These are phyloP conservation scores for Nakazawaea anatomiae DNA, from an alignment of 805 yeast genomes.

Conservation along the genomic window DNA sequence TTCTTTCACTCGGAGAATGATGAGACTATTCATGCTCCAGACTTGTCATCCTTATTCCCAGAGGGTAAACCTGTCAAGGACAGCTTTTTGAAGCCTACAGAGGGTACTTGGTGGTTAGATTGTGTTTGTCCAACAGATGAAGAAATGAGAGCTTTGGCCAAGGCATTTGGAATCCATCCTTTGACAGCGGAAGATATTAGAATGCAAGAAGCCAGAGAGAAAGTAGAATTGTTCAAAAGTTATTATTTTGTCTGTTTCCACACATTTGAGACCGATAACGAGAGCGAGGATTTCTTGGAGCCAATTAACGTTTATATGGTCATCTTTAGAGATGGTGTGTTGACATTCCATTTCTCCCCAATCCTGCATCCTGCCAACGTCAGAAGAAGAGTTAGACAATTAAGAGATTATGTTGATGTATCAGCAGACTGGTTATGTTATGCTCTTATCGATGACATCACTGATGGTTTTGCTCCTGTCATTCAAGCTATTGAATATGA, in stretches of 20 bases:
- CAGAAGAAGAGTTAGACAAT: slow-evolving; percentile 74
- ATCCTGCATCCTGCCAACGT: slow-evolving; percentile 68
- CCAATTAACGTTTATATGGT: slow-evolving; percentile 74
- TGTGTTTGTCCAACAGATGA: slow-evolving; percentile 91
- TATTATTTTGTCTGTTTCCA: slow-evolving; percentile 97
- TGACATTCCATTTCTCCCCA: slow-evolving; percentile 68
- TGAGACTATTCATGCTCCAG: slow-evolving; percentile 87
- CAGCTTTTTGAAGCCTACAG: slow-evolving; percentile 57
- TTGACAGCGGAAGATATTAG: slow-evolving; percentile 96
- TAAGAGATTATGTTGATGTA: slow-evolving; percentile 72
- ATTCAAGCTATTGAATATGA: slow-evolving; percentile 73
- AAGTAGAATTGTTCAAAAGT: slow-evolving; percentile 84
- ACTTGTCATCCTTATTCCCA: slow-evolving; percentile 68
- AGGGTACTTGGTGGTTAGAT: slow-evolving; percentile 94
- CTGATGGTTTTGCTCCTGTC: slow-evolving; percentile 81
- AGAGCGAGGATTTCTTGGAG: slow-evolving; percentile 76
- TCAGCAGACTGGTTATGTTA: slow-evolving; percentile 80
- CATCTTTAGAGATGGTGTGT: slow-evolving; percentile 61
- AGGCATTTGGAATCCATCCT: slow-evolving; percentile 96
- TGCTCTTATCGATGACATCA: slow-evolving; percentile 77
- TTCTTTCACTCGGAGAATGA: slow-evolving; percentile 78
- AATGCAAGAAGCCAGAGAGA: slow-evolving; percentile 95
- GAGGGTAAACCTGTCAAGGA: slow-evolving; percentile 60
- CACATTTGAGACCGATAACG: slow-evolving; percentile 83
- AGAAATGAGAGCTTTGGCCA: slow-evolving; percentile 88